Evolutionary conservation across 192 early-diverging fungal species (phyloP).

Genomic region (Lunasporangiospora selenospora): DNA sequence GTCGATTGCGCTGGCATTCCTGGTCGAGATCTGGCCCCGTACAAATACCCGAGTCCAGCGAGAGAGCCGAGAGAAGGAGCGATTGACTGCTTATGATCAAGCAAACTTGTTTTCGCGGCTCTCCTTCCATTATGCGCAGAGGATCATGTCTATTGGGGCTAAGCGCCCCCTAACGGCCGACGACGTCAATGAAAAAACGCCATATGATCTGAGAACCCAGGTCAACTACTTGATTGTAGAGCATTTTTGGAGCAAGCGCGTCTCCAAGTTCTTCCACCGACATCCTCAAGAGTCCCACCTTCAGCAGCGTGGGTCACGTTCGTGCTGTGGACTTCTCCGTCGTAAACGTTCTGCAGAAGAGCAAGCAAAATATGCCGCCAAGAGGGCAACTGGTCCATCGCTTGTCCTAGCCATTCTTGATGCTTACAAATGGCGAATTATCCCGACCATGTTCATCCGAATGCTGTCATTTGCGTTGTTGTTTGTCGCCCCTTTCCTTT

Average conservation of each 20-base stretch:
- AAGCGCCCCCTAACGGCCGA: constrained; percentile 67
- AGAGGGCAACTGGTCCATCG: constrained; percentile 4
- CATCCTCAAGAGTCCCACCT: background rate
- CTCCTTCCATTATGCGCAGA: constrained; percentile 86
- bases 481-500: constrained; percentile 23
- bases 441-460: constrained; percentile 15
- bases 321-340: too few relatives aligned
- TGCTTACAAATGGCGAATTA: constrained; percentile 15
- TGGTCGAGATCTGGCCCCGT: constrained; percentile 24
- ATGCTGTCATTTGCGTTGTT: constrained; percentile 15
- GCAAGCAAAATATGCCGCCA: too few relatives aligned
- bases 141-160: constrained; percentile 79
- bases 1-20: constrained; percentile 9
- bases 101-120: constrained; percentile 84
- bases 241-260: constrained; percentile 4
- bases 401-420: constrained; percentile 11
- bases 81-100: constrained; percentile 19
- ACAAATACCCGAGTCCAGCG: constrained; percentile 26
- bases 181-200: constrained; percentile 57
- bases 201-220: constrained; percentile 2
- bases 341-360: too few relatives aligned
- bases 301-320: background rate
- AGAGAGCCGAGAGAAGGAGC: constrained; percentile 18
- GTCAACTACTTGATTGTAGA: constrained; percentile 21
- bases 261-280: background rate